Percentiles rank a stretch among this genome's conserved stretches.
Conservation (phyloP, 345 rosid genomes). For the Turritis glabra region DNA sequence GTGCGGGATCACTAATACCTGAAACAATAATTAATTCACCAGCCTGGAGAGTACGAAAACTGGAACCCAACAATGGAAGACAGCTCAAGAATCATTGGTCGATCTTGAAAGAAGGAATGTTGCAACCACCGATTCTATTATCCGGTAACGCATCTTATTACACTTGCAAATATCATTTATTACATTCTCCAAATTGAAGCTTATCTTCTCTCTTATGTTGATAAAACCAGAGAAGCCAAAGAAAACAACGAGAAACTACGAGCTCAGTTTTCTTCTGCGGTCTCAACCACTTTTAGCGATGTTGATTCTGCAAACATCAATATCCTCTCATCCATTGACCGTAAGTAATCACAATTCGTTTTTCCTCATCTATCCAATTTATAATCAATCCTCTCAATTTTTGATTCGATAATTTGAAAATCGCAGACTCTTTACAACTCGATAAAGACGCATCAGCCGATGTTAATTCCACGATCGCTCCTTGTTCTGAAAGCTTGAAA, state of each 20-base stretch:
- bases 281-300: conserved; percentile 59
- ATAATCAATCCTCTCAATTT: neutral
- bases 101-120: conserved; percentile 69
- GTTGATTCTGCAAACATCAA: conserved; percentile 55
- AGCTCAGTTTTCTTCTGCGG: conserved; percentile 64
- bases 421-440: conserved; percentile 82
- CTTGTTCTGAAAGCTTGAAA: conserved; percentile 72
- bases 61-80: conserved; percentile 80
- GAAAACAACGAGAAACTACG: conserved; percentile 65
- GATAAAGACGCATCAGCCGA: conserved; percentile 79
- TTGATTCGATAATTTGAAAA: neutral
- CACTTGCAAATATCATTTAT: neutral
- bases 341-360: conserved; percentile 47
- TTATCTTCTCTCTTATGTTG: neutral
- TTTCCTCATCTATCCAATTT: neutral
- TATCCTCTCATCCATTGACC: conserved; percentile 65
- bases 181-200: neutral
- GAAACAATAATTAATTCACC: neutral
- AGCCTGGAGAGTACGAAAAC: conserved; percentile 65
- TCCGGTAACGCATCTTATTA: conserved; percentile 54
- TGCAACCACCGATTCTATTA: conserved; percentile 70
- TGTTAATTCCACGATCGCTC: conserved; percentile 68
- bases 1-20: too few species aligned
- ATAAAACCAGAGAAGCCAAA: conserved; percentile 61
- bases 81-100: conserved; percentile 80